These are phyloP conservation scores for Thielaviopsis ethacetica DNA, from an alignment of 2,329 filamentous ascomycete species.

Conservation along the genomic window DNA sequence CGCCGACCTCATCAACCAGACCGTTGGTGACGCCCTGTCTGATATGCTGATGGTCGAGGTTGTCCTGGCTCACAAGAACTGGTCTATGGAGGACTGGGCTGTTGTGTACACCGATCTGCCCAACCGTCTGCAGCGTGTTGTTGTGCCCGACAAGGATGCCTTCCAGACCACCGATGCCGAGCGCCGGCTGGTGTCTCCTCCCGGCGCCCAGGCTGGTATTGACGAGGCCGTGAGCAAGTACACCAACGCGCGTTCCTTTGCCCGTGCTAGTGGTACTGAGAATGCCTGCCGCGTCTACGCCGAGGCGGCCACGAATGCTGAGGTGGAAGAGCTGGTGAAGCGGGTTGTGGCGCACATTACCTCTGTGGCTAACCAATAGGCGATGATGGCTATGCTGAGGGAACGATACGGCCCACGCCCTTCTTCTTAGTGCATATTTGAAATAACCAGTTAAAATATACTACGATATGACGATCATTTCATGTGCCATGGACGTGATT, in stretches of 20 bases:
- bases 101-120: slow-evolving; percentile 86
- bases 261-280: slow-evolving; percentile 84
- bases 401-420: not conserved
- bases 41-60: slow-evolving; percentile 94
- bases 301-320: slow-evolving; percentile 74
- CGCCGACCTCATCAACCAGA: slow-evolving; percentile 91
- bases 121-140: slow-evolving; percentile 85
- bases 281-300: slow-evolving; percentile 94
- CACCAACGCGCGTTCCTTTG: slow-evolving; percentile 76
- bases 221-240: slow-evolving; percentile 82
- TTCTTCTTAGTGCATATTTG: no score
- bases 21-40: slow-evolving; percentile 87
- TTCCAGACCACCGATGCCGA: slow-evolving; percentile 91
- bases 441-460: not conserved
- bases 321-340: slow-evolving; percentile 79
- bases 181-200: slow-evolving; percentile 64
- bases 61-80: slow-evolving; percentile 87
- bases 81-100: slow-evolving; percentile 82
- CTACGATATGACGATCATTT: not conserved
- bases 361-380: slow-evolving; percentile 9
- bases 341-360: slow-evolving; percentile 60
- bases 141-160: slow-evolving; percentile 71
- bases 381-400: not conserved
- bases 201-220: slow-evolving; percentile 69
- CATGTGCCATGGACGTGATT: not conserved